phyloP scores from a whole-genome alignment of 2,329 filamentous ascomycete species.

The Colletotrichum higginsianum region DNA sequence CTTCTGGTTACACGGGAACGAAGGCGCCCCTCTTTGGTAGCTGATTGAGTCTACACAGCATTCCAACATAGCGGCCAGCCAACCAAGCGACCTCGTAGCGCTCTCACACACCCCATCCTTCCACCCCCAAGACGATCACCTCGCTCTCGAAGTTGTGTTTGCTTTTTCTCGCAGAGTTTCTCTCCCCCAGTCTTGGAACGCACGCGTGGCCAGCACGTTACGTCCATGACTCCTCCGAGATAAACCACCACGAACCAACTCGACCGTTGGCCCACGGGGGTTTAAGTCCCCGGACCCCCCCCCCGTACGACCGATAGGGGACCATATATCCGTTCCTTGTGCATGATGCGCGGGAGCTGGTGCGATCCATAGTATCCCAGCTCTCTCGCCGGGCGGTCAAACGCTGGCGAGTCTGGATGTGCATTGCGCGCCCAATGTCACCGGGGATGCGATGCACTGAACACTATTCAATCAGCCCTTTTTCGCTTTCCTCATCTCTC shows the following conservation, averaged over 20 bases:
- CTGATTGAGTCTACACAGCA: no score
- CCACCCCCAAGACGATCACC: not conserved
- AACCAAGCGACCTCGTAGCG: slow-evolving; percentile 7
- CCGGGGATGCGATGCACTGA: not conserved
- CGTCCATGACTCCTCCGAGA: not conserved
- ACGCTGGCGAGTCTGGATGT: slow-evolving; percentile 19
- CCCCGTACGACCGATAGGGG: not conserved
- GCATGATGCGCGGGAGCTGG: not conserved
- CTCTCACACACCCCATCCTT: not conserved
- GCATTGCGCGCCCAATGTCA: not conserved
- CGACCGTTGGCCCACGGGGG: slow-evolving; percentile 11
- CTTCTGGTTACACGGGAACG: slow-evolving; percentile 27
- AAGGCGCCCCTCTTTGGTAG: not conserved
- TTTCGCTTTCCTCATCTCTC: slow-evolving; percentile 9
- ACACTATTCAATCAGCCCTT: not conserved
- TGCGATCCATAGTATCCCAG: not conserved
- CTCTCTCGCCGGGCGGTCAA: slow-evolving; percentile 9
- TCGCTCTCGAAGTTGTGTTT: not conserved
- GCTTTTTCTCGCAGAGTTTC: slow-evolving; percentile 6
- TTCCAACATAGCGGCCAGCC: not conserved
- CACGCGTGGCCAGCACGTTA: slow-evolving; percentile 2
- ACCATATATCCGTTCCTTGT: not conserved
- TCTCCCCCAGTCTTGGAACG: slow-evolving; percentile 17
- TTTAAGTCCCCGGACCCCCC: not conserved
- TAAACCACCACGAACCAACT: slow-evolving; percentile 11